Base-by-base conservation (phyloP, 2,329 filamentous ascomycete species). In the Calonectria crousiana region DNA sequence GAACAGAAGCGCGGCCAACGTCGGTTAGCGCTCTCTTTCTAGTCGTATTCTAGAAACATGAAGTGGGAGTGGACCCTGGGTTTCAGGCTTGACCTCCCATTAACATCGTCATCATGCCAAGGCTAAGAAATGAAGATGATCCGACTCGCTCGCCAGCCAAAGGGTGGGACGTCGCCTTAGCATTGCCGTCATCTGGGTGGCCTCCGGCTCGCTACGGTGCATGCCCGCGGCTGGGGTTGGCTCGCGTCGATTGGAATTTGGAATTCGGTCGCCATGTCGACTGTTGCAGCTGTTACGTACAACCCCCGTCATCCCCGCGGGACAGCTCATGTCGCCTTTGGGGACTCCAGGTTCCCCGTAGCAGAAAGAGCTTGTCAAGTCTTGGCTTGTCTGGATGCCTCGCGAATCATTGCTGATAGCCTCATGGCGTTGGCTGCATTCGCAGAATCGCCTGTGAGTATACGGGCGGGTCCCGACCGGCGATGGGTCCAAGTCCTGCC, bases 11-110 rank as follows among this genome's bases (percentile, higher is more conserved):
- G 62, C 52, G 69, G 69, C 51, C 49, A 67, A 67, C 69, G 51
- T 67, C 62, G 67, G 4, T 32, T 32, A 32, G 62, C 52, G 34
- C 30, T 14, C 23, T n/a, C 14, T 41, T 80, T 80, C 77, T 78
- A 77, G 75, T 73, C 70, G 67, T 74, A 62, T 80, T 80, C 78
- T 76, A 80, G 78, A 80, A 80, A 69, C 67, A 62, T 47, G 44
- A 13, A 47, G 41, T 16, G 28, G 9, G n/a, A 28, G 66, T 26
- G 47, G 32, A 74, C 66, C 51, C 14, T 2, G 14, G 58, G 62
- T 41, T 66, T 66, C 56, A 74, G 69, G 32, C 70, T 34, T 65
- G 14, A 56, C 47, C 26, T 34, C 16, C 38, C 30, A 30, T 65
- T 30, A 28, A 36, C 30, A 30, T 56, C 30, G 28, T 71, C 49